A percentile compares a stretch with the other conserved stretches of the same genome.
These are phyloP conservation scores for Verticillium zaregamsianum DNA, from an alignment of 2,329 filamentous ascomycete genomes.

Conservation along the genomic window DNA sequence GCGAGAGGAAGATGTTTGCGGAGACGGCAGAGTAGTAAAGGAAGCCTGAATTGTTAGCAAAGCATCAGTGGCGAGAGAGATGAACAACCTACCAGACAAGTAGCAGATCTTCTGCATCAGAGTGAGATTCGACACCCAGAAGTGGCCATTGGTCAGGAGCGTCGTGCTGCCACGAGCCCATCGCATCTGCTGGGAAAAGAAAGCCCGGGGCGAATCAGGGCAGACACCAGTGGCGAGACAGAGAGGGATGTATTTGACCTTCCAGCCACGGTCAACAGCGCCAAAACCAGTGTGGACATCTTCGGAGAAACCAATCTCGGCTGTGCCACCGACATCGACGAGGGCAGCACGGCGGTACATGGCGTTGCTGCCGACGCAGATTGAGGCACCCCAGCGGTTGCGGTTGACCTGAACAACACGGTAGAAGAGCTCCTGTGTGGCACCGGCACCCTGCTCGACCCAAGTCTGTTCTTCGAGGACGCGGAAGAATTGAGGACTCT, in stretches of 20 bases:
- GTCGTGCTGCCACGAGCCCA: slow-evolving; percentile 37
- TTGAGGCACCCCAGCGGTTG: slow-evolving; percentile 34
- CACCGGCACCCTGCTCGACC: slow-evolving; percentile 38
- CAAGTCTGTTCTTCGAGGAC: slow-evolving; percentile 33
- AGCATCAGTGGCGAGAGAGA: fast-evolving
- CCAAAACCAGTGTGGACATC: slow-evolving; percentile 38
- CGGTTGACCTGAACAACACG: slow-evolving; percentile 37
- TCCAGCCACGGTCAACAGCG: slow-evolving; percentile 37
- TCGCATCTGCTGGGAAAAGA: slow-evolving; percentile 39
- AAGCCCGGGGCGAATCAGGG: slow-evolving; percentile 35
- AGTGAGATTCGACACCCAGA: slow-evolving; percentile 32
- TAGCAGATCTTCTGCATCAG: slow-evolving; percentile 37
- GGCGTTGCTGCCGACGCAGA: slow-evolving; percentile 37
- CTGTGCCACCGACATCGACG: slow-evolving; percentile 34
- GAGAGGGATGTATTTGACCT: slow-evolving; percentile 34
- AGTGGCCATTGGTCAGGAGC: slow-evolving; percentile 33
- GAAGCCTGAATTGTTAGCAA: slow-evolving; percentile 16
- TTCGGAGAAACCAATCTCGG: slow-evolving; percentile 37
- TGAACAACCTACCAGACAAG: slow-evolving; percentile 24
- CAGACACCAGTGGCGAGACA: slow-evolving; percentile 37
- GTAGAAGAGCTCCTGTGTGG: slow-evolving; percentile 37
- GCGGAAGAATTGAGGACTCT: slow-evolving; percentile 37
- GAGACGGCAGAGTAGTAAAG: slow-evolving; percentile 36
- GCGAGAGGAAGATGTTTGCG: slow-evolving; percentile 33
- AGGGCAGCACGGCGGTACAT: slow-evolving; percentile 33